Evolutionary conservation across 306 rosid genomes (phyloP), one percentile per base, ranked within the genome.

Genomic region (Boehmeria nivea): DNA sequence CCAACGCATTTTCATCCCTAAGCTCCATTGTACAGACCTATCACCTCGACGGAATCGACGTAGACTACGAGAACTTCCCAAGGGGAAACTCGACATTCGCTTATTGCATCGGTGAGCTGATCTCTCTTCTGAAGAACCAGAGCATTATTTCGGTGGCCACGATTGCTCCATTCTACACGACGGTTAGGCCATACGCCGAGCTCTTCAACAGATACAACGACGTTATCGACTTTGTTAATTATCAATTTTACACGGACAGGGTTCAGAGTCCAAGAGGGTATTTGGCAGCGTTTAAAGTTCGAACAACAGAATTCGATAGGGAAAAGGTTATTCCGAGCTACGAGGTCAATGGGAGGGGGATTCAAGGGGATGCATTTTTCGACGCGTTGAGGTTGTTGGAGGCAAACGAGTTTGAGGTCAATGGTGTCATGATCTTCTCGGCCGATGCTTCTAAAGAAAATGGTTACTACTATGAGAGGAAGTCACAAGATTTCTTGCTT

Each of bases 381-480:
- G 76, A 42, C 39, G 81, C 81, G 43, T 49, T 78, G 49, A 38
- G 24, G 11, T 43, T 78, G 57, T 53, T 72, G 59, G 51, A 67
- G 51, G 25, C 40, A 11, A 69, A 69, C 57, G 87, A 78, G 12
- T 75, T 61, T 40, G 59, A 43, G 10, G 25, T 80, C n/a, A 67
- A 61, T n/a, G 87, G 87, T 21, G 65, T 75, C 6, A 78, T 81
- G 85, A 81, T 81, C 57, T 78, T 56, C 72, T 78, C 83, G 1
- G 83, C 76, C 0, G 87, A 80, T 59, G 84, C 67, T 31, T 59
- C 82, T 28, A 44, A 63, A 2, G 19, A 61, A 1, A 68, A 70
- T 53, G 28, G 61, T 33, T 70, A 57, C 21, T 54, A 70, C 25
- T 75, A 69, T 20, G 83, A 84, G 69, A 70, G 54, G 12, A 80